phyloP scores from a whole-genome alignment of 2,329 filamentous ascomycete genomes.

The Cadophora malorum region DNA sequence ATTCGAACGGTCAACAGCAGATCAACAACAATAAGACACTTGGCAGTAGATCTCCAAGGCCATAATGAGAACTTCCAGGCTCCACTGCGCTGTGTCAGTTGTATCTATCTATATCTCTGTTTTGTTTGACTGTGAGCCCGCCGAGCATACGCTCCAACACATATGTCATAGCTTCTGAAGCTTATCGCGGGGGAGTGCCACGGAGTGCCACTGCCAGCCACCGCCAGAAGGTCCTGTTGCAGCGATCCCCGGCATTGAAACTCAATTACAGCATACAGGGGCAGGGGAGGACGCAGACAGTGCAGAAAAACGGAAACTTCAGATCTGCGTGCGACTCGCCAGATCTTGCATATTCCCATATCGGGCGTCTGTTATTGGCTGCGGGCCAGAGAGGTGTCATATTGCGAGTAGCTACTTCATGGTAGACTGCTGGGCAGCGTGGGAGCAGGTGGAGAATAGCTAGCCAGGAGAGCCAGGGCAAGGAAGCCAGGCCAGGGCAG shows the following conservation, averaged over 20 bases:
- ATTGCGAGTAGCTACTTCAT: not conserved
- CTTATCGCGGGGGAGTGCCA: slow-evolving; percentile 29
- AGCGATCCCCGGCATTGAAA: slow-evolving; percentile 6
- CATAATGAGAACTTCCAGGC: not conserved
- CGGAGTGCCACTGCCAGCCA: not conserved
- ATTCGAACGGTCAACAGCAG: not conserved
- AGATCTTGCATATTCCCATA: slow-evolving; percentile 14
- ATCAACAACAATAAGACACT: not conserved
- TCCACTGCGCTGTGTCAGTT: slow-evolving; percentile 15
- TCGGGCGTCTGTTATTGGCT: slow-evolving; percentile 12
- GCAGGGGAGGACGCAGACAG: not conserved
- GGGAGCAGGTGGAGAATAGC: not conserved
- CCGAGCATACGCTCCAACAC: slow-evolving; percentile 10
- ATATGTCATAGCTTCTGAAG: slow-evolving; percentile 30
- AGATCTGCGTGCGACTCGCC: slow-evolving; percentile 14
- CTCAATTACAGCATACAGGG: not conserved
- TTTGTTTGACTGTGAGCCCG: slow-evolving; percentile 16
- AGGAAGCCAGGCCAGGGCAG: not conserved
- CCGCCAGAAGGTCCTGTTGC: not conserved
- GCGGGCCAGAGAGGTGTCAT: slow-evolving; percentile 1
- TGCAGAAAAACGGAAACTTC: slow-evolving; percentile 11
- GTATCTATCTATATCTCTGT: slow-evolving; percentile 20
- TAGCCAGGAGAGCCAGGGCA: not conserved
- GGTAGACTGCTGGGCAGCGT: not conserved
- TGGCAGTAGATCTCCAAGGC: slow-evolving; percentile 14